Base-by-base conservation (phyloP, 2,329 filamentous ascomycete genomes). In the Alternaria novae-zelandiae region DNA sequence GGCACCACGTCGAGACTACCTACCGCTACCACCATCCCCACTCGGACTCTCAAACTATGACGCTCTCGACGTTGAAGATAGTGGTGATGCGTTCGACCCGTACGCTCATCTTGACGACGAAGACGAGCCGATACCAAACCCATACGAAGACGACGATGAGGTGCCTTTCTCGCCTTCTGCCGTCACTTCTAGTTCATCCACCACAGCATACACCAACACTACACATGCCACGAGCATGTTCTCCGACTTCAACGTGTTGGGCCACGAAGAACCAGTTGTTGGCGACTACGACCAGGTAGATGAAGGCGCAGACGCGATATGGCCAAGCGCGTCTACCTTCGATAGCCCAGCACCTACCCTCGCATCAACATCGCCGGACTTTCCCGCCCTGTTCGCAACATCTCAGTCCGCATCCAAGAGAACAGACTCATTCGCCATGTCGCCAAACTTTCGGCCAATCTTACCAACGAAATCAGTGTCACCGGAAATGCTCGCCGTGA, bases 11-110 rank as follows among this genome's bases (percentile, higher is more conserved):
- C 68, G 69, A 54, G 69, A 75, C 23, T 77, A 79, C 59, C 59
- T 76, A 9, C 78, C 80, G 0, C 65, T 78, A 6, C 75, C 77
- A 10, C 78, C 79, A 2, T 81, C 79, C 2, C 80, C 81, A 2
- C 72, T 82, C 10, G 77, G 79, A 4, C 69, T 82, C 2, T 81
- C 77, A n/a, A 82, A 82, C 61, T 83, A 83, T 66, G 82, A 82
- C 59, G 78, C 78, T 10, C 74, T 83, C 25, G 81, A 83, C 54
- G 56, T 73, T 3, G 80, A 82, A 41, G 36, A 41, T 41, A 17
- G n/a, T 44, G 79, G 79, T 20, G 71, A 75, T 20, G 60, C 70
- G 8, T 65, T 69, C 0, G 71, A 78, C 55, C 67, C 63, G 5
- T 79, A 79, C 54, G 63, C 71, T 6, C 70, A 75, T 51, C 50